phyloP scores from a whole-genome alignment of 352 stramenopile species.

The Pythium aquatile region DNA sequence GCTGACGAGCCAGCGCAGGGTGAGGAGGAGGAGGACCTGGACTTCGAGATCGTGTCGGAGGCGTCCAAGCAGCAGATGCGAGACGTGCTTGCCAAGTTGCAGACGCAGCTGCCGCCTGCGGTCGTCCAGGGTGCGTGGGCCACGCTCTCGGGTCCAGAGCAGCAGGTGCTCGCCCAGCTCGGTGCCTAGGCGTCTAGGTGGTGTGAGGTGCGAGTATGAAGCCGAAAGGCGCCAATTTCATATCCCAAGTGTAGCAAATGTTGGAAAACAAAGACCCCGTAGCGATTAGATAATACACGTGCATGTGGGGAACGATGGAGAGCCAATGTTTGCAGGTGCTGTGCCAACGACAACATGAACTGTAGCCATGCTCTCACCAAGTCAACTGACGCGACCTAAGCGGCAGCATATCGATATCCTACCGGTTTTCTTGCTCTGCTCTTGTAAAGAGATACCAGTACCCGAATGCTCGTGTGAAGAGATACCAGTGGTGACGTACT shows the following conservation, averaged over 20 bases:
- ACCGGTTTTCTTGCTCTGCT: too few relatives aligned
- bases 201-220: conserved; percentile 4
- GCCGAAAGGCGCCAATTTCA: not conserved
- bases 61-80: conserved; percentile 58
- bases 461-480: too few relatives aligned
- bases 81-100: conserved; percentile 57
- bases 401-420: too few relatives aligned
- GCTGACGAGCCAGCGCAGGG: conserved; percentile 42
- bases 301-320: not conserved
- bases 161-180: conserved; percentile 67
- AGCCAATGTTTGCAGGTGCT: too few relatives aligned
- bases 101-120: conserved; percentile 55
- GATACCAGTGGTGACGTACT: too few relatives aligned
- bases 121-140: conserved; percentile 72
- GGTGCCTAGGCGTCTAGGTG: conserved; percentile 1
- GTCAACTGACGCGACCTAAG: too few relatives aligned
- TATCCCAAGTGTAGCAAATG: conserved; percentile 3
- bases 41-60: conserved; percentile 69
- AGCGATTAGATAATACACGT: conserved; percentile 8
- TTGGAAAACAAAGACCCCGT: not conserved
- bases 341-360: too few relatives aligned
- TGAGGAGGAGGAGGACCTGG: conserved; percentile 53
- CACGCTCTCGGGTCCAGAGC: conserved; percentile 64
- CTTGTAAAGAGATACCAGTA: too few relatives aligned
- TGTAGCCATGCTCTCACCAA: too few relatives aligned